These are phyloP conservation scores for Aspergillus affinis DNA, from an alignment of 495 filamentous ascomycete genomes.

Conservation along the genomic window DNA sequence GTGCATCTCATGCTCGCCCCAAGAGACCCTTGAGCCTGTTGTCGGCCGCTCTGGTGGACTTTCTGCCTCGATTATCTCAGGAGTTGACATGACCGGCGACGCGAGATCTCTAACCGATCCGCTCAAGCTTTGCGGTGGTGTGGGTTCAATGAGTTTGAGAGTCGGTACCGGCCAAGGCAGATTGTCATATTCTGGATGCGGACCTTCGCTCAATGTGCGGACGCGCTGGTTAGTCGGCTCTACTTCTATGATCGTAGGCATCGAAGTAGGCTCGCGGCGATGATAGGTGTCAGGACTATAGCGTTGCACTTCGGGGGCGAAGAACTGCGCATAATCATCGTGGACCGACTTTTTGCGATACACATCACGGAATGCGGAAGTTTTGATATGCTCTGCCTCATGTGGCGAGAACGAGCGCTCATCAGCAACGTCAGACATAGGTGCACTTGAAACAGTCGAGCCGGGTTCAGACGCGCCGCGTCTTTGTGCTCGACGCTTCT, in stretches of 20 bases:
- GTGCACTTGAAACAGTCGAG: slow-evolving; percentile 22
- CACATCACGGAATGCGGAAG: slow-evolving; percentile 24
- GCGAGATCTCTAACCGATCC: slow-evolving; percentile 38
- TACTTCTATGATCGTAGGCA: slow-evolving; percentile 36
- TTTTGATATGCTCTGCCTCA: slow-evolving; percentile 20
- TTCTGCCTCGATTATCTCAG: slow-evolving; percentile 21
- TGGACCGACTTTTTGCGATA: slow-evolving; percentile 32
- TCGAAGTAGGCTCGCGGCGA: slow-evolving; percentile 20
- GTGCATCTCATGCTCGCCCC: slow-evolving; percentile 61
- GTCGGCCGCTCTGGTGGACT: slow-evolving; percentile 28
- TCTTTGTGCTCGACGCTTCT: slow-evolving; percentile 43
- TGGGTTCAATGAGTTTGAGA: slow-evolving; percentile 50
- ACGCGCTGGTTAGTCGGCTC: slow-evolving; percentile 28
- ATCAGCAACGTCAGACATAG: slow-evolving; percentile 22
- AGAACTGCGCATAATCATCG: slow-evolving; percentile 47
- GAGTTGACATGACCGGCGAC: slow-evolving; percentile 30
- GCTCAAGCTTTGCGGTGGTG: slow-evolving; percentile 46
- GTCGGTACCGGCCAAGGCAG: slow-evolving; percentile 51
- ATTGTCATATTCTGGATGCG: slow-evolving; percentile 27
- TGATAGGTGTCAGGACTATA: slow-evolving; percentile 25
- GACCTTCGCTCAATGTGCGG: slow-evolving; percentile 18
- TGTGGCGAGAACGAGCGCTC: slow-evolving; percentile 8
- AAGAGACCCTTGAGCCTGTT: slow-evolving; percentile 55
- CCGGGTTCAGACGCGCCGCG: slow-evolving; percentile 25
- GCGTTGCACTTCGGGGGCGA: slow-evolving; percentile 39